Evolutionary conservation across 2,329 filamentous ascomycete genomes (phyloP), one percentile per base, ranked within the genome.

Genomic region (Dothistroma pini): DNA sequence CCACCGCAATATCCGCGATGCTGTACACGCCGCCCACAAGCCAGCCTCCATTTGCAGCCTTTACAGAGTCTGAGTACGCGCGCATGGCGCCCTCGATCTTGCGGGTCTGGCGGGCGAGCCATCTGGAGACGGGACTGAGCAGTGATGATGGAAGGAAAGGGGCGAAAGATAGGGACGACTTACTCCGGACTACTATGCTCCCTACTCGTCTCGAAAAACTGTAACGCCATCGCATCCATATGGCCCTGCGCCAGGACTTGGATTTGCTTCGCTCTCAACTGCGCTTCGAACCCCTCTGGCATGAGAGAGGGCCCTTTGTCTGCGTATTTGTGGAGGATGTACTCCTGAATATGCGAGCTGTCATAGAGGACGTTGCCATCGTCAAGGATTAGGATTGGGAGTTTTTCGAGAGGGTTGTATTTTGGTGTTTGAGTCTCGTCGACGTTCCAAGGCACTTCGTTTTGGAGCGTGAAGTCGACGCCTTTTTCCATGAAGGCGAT

Each of bases 361-460:
- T 29, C 25, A 6, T 29, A 29, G 25, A 29, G 25, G 25, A 29
- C 25, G 25, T 29, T 29, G 25, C 25, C 25, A 29, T 29, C 25
- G 2, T 29, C 25, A 6, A 29, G 25, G 25, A 29, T 29, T 29
- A 29, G 25, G 25, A 29, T 29, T 29, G 25, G 25, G 6, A 29
- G 25, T 29, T 29, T 29, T 29, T 29, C 19, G 2, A 76, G 62
- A 0, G 75, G 75, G 29, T 76, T 76, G 70, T 75, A 69, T 38
- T 66, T 59, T 2, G 74, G 72, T 21, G 72, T 77, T 44, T 72
- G 56, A 0, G 75, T 77, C 1, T 69, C 69, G 22, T 62, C 65
- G 38, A 4, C 38, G 65, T 77, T 69, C 75, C 75, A 78, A 0
- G 75, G 75, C 1, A 78, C 75, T 66, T 78, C 75, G 48, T 73